Evolutionary conservation across 768 basidiomycete genomes (phyloP).

Genomic region (Tricholoma sp.): DNA sequence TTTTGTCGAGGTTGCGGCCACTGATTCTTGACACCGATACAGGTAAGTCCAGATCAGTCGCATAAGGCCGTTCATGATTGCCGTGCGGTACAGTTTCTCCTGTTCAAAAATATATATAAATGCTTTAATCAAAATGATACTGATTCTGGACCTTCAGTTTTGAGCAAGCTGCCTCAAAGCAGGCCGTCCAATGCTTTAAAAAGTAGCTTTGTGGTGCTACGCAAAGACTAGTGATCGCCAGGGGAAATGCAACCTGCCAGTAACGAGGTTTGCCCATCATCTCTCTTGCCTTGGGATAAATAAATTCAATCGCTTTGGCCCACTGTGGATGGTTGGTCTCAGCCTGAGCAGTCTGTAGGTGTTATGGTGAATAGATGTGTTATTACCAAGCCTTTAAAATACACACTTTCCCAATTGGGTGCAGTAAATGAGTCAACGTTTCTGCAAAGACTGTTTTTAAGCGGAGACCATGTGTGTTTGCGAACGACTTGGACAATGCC

Average conservation of each 20-base stretch:
- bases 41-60: slow-evolving; percentile 92
- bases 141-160: slow-evolving; percentile 67
- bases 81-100: slow-evolving; percentile 71
- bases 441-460: slow-evolving; percentile 87
- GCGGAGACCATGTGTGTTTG: slow-evolving; percentile 75
- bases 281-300: slow-evolving; percentile 76
- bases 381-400: not conserved
- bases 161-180: slow-evolving; percentile 64
- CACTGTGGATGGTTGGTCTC: slow-evolving; percentile 95
- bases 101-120: slow-evolving; percentile 26
- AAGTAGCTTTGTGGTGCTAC: slow-evolving; percentile 86
- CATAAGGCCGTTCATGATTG: slow-evolving; percentile 76
- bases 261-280: slow-evolving; percentile 88
- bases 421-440: slow-evolving; percentile 66
- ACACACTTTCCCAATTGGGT: slow-evolving; percentile 81
- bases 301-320: slow-evolving; percentile 85
- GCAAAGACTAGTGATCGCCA: slow-evolving; percentile 79
- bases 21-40: slow-evolving; percentile 86
- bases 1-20: slow-evolving; percentile 74
- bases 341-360: slow-evolving; percentile 77
- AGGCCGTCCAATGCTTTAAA: slow-evolving; percentile 71
- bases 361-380: not conserved
- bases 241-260: slow-evolving; percentile 82
- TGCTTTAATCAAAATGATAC: not conserved
- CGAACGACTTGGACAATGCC: slow-evolving; percentile 75